Conservation (phyloP, 176 grass and related monocot genomes). For the Zizania latifolia region DNA sequence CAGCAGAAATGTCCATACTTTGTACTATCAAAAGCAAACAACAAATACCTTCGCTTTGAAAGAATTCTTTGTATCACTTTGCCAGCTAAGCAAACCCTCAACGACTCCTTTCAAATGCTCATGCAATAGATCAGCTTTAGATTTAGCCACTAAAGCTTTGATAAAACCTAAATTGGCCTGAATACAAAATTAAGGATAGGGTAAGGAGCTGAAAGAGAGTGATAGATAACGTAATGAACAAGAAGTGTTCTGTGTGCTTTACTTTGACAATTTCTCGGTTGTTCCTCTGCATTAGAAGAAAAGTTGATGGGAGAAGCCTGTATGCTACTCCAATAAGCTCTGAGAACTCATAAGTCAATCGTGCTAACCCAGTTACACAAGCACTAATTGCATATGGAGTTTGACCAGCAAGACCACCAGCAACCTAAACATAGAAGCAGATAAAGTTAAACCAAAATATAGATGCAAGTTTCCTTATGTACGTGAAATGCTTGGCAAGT, state of each 20-base stretch:
- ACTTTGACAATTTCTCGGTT: constrained; percentile 91
- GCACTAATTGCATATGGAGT: constrained; percentile 79
- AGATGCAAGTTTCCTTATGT: background rate
- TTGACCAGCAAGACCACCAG: constrained; percentile 69
- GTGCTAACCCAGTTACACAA: constrained; percentile 82
- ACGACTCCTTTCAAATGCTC: constrained; percentile 70
- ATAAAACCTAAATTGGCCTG: constrained; percentile 93
- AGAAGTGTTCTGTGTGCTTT: constrained; percentile 4
- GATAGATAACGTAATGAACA: background rate
- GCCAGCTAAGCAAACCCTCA: constrained; percentile 64
- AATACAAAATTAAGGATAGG: constrained; percentile 17
- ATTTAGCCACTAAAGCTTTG: constrained; percentile 90
- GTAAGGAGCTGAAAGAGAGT: background rate
- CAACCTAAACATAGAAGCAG: constrained; percentile 52
- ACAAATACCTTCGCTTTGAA: constrained; percentile 87
- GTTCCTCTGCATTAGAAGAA: constrained; percentile 85
- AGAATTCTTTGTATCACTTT: constrained; percentile 70
- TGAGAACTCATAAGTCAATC: constrained; percentile 85
- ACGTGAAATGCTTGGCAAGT: background rate
- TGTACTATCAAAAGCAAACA: constrained; percentile 23
- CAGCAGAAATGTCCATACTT: background rate
- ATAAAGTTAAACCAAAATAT: background rate
- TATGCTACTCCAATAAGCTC: constrained; percentile 83
- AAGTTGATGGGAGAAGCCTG: constrained; percentile 72
- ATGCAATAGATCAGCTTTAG: constrained; percentile 68